Evolutionary conservation across 2,329 filamentous ascomycete species (phyloP).

Genomic region (Huntiella omanensis): DNA sequence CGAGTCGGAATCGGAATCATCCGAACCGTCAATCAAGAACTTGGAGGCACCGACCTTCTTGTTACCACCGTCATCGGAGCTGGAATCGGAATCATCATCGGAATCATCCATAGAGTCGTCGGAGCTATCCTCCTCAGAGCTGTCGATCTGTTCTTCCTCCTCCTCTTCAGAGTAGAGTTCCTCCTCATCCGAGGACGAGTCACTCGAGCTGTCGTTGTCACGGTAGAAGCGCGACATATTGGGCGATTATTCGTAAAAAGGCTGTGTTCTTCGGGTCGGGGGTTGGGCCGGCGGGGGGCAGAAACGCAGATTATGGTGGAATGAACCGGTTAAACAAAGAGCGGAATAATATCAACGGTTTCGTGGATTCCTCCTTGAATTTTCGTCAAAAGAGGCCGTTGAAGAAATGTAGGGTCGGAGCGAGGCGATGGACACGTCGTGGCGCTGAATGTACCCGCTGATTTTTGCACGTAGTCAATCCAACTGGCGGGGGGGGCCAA

Average conservation of each 20-base stretch:
- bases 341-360: too few relatives aligned
- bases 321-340: too few relatives aligned
- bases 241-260: background rate
- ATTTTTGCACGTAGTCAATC: constrained; percentile 4
- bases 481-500: constrained; percentile 2
- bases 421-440: constrained; percentile 10
- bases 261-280: constrained; percentile 2
- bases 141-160: constrained; percentile 29
- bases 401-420: constrained; percentile 8
- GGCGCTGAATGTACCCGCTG: constrained; percentile 8
- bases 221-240: constrained; percentile 93
- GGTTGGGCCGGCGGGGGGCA: background rate
- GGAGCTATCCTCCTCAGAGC: constrained; percentile 30
- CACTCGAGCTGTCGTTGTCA: constrained; percentile 84
- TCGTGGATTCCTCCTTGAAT: too few relatives aligned
- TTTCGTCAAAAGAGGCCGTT: too few relatives aligned
- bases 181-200: constrained; percentile 92
- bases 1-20: constrained; percentile 47
- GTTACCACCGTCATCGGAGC: constrained; percentile 34
- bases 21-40: constrained; percentile 59
- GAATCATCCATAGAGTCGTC: constrained; percentile 29
- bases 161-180: constrained; percentile 74
- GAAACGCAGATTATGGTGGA: background rate
- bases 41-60: constrained; percentile 53
- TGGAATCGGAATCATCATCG: constrained; percentile 20